Percentiles rank a stretch among this genome's conserved stretches.
Evolutionary conservation across 805 yeast genomes (phyloP).

Genomic region (Priceomyces melissophilus): DNA sequence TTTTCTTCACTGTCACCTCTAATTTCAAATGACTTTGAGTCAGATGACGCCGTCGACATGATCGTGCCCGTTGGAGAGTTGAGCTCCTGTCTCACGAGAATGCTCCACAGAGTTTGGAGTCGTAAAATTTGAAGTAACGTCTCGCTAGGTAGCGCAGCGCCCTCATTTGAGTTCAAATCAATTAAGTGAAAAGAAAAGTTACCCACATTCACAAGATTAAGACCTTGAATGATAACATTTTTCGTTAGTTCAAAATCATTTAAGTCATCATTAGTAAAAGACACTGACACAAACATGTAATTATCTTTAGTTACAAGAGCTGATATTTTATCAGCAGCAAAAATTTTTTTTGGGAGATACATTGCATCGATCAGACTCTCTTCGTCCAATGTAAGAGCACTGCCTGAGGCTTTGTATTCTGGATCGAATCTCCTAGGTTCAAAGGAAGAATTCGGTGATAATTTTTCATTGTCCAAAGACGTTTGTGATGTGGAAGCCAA

Average conservation of each 20-base stretch:
- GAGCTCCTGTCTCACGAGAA: constrained; percentile 32
- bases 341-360: constrained; percentile 8
- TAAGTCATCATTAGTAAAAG: constrained; percentile 13
- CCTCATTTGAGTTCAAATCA: constrained; percentile 61
- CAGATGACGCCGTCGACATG: constrained; percentile 50
- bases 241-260: constrained; percentile 29
- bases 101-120: constrained; percentile 28
- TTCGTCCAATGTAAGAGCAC: constrained; percentile 21
- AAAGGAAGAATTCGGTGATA: constrained; percentile 1
- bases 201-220: constrained; percentile 34
- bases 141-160: constrained; percentile 53
- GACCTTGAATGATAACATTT: constrained; percentile 30
- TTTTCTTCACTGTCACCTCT: constrained; percentile 38
- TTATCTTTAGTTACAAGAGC: constrained; percentile 68
- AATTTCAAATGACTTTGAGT: constrained; percentile 51
- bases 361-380: constrained; percentile 23
- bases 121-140: constrained; percentile 36
- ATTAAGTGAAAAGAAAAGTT: constrained; percentile 53
- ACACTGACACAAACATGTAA: constrained; percentile 48
- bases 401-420: neutral
- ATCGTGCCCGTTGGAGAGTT: constrained; percentile 33
- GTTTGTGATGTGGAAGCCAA: constrained; percentile 1
- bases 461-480: constrained; percentile 1
- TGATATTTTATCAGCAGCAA: constrained; percentile 8
- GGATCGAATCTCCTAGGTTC: neutral